These are phyloP conservation scores for Kondoa malvinella DNA, from an alignment of 768 basidiomycete species.

Conservation along the genomic window DNA sequence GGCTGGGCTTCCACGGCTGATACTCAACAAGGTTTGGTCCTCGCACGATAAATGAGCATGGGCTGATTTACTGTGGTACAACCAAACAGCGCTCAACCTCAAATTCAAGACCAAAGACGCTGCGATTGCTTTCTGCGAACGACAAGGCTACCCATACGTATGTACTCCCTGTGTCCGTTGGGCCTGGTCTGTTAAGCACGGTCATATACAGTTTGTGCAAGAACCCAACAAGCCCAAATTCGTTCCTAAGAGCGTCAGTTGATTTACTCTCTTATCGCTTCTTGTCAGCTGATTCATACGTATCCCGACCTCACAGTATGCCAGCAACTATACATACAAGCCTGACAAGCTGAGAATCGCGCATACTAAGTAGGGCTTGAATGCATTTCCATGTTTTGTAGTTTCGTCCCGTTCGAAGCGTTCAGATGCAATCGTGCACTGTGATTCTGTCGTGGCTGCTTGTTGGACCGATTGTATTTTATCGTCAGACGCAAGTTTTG, in stretches of 20 bases:
- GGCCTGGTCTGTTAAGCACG: slow-evolving; percentile 7
- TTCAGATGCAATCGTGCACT: too few species aligned
- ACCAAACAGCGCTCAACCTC: slow-evolving; percentile 20
- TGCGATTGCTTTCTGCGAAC: slow-evolving; percentile 87
- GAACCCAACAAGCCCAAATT: slow-evolving; percentile 17
- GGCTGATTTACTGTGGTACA: slow-evolving; percentile 7
- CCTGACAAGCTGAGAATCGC: background rate
- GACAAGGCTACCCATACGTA: slow-evolving; percentile 43
- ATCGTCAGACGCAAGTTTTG: too few species aligned
- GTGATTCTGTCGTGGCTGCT: too few species aligned
- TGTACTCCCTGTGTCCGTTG: slow-evolving; percentile 3
- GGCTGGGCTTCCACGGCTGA: slow-evolving; percentile 71
- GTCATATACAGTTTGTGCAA: slow-evolving; percentile 11
- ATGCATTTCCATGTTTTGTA: too few species aligned
- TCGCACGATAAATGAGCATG: slow-evolving; percentile 1
- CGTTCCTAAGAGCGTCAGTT: slow-evolving; percentile 32
- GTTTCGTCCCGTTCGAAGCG: too few species aligned
- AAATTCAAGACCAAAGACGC: slow-evolving; percentile 68
- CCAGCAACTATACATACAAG: slow-evolving; percentile 2
- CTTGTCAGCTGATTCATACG: background rate
- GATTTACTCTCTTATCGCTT: slow-evolving; percentile 2
- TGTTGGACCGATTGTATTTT: too few species aligned
- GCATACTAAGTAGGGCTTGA: slow-evolving; percentile 6
- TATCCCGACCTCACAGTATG: background rate
- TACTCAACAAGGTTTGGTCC: slow-evolving; percentile 3